These are phyloP conservation scores for Paraphaeosphaeria minitans DNA, from an alignment of 2,329 filamentous ascomycete species.

Conservation along the genomic window DNA sequence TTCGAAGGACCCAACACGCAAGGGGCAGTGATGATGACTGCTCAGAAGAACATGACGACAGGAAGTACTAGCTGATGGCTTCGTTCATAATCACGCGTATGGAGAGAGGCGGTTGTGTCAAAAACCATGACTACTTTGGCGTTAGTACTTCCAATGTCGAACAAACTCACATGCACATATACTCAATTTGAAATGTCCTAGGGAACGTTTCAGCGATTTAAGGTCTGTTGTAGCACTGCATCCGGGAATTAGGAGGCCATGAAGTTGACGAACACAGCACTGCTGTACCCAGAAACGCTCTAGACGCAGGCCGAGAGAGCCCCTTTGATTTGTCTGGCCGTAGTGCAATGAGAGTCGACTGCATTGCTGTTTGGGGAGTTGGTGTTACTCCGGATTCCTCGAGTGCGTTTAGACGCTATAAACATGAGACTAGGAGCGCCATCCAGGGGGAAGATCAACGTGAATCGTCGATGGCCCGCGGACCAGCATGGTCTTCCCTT, in stretches of 20 bases:
- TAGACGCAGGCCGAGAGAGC: not conserved
- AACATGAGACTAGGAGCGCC: not conserved
- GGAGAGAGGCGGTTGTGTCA: no score
- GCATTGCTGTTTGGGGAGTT: not conserved
- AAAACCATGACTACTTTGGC: no score
- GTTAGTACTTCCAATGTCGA: no score
- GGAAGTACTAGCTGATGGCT: no score
- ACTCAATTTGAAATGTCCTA: no score
- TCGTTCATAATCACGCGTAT: no score
- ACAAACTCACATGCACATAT: no score
- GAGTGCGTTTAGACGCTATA: not conserved
- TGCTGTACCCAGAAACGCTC: not conserved
- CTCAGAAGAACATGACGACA: no score
- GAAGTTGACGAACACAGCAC: not conserved
- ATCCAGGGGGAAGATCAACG: conserved; percentile 4
- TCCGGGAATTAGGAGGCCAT: not conserved
- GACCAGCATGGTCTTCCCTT: not conserved
- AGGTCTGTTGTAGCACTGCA: not conserved
- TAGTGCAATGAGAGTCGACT: not conserved
- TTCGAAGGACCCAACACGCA: no score
- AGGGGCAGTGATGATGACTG: no score
- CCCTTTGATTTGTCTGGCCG: not conserved
- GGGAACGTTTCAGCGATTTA: not conserved
- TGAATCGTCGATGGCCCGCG: not conserved
- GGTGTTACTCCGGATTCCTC: not conserved